Conservation (phyloP, 2,329 filamentous ascomycete species). For the Apiospora marii region DNA sequence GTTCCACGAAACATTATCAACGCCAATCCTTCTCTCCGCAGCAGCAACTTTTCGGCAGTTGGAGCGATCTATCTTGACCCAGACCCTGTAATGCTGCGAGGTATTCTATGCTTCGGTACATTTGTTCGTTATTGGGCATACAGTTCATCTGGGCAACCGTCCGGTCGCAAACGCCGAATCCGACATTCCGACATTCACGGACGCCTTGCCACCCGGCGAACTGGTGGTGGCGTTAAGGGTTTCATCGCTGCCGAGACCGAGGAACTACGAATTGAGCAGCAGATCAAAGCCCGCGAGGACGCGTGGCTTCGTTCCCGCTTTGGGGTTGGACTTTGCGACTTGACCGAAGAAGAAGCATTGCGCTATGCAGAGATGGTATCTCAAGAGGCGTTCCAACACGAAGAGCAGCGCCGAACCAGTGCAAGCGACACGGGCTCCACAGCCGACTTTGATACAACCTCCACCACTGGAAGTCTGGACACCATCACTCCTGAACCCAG, state of each 20-base stretch:
- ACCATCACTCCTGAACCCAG: conserved; percentile 65
- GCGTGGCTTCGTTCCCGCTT: conserved; percentile 80
- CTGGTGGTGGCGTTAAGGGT: conserved; percentile 75
- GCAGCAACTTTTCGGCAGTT: conserved; percentile 81
- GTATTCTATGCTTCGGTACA: conserved; percentile 85
- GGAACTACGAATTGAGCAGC: conserved; percentile 78
- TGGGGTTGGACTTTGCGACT: conserved; percentile 76
- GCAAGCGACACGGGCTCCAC: conserved; percentile 59
- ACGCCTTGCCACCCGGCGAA: conserved; percentile 57
- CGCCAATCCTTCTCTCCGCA: conserved; percentile 64
- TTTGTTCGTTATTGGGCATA: conserved; percentile 94
- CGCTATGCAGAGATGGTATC: conserved; percentile 73
- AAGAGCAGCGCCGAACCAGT: conserved; percentile 63
- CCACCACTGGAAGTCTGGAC: conserved; percentile 48
- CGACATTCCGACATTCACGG: conserved; percentile 70
- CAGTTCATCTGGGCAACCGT: conserved; percentile 80
- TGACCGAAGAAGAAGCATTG: conserved; percentile 72
- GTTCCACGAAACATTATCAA: conserved; percentile 75
- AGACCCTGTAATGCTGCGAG: conserved; percentile 83
- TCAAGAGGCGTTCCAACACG: conserved; percentile 64
- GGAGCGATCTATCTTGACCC: conserved; percentile 88
- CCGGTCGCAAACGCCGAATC: conserved; percentile 79
- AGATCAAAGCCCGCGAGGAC: conserved; percentile 71
- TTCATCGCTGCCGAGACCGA: conserved; percentile 88
- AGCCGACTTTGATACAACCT: conserved; percentile 52